Evolutionary conservation across 768 basidiomycete species (phyloP), one percentile per base, ranked within the genome.

Genomic region (Dentipellis sp.): DNA sequence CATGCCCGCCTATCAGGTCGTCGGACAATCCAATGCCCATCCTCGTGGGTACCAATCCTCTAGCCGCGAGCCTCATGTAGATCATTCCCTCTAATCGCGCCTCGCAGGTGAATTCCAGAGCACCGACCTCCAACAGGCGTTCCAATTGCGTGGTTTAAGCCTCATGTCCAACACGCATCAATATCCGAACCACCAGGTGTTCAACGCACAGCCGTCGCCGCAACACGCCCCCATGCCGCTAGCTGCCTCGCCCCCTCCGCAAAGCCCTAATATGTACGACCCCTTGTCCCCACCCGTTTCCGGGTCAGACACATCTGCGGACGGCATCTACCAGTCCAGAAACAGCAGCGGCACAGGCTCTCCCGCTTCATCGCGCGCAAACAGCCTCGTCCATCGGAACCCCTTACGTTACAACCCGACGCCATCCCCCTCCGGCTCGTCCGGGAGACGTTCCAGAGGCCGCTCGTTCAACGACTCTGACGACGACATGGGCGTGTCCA

Each of bases 271-370:
- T 74, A 80, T 87, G 73, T 90, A 91, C 72, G 87, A 88, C 74
- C 84, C 88, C 68, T 75, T 90, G 65, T 89, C 88, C 56, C 89
- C 89, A 68, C 87, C 86, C 73, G 77, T 89, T 68, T 91, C 88
- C 76, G 88, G 88, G 74, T 91, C 89, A 74, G 89, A 91, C 73
- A 88, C 87, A 68, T 91, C 89, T 67, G 86, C 78, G 64, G 88
- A 90, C 80, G 86, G 86, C 65, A 70, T 61, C 58, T 76, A 76
- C 65, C 76, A 76, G 63, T 87, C 86, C 59, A 74, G 78, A 68
- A 88, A 88, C 74, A 82, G 80, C 65, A 91, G 89, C 59, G 84
- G 48, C 29, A 50, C 48, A 17, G 48, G 48, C 48, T 50, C 48
- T 22, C 48, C 88, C 50, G 80, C 86, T 29, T 86, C 87, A 38